Evolutionary conservation across 129 eudicot species (phyloP), one percentile per base, ranked within the genome.

Genomic region (Cynara cardunculus): DNA sequence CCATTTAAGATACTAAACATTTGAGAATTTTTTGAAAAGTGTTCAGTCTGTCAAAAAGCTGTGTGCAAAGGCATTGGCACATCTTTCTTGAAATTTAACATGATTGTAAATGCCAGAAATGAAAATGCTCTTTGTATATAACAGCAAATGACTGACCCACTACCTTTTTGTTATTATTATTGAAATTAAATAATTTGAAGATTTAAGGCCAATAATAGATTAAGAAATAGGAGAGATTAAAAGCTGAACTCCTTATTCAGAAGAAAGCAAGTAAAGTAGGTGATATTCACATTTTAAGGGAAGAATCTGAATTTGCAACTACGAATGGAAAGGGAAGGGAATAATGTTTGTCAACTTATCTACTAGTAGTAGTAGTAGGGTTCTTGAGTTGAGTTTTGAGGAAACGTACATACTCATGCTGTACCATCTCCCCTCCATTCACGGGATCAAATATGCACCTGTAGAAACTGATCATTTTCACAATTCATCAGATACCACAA

Each of bases 361-460:
- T 83, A 19, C n/a, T n/a, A n/a, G n/a, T n/a, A n/a, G n/a, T n/a
- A 34, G 88, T 35, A 56, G 24, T 56, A n/a, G 65, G 65, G 24
- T 56, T 56, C 85, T 83, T 83, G 56, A 74, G 83, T 78, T 90
- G 88, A 30, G 93, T 79, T 73, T 88, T 92, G 75, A 92, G 88
- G 76, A 90, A 95, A 62, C 93, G 93, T 22, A 89, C 85, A 24
- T 87, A 91, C 83, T 95, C 99, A 73, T 86, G 92, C 87, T 92
- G 97, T 70, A 90, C 87, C 99, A 95, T 92, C 80, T 81, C 89
- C 84, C 97, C 99, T 82, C 99, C 99, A 67, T 87, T 95, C 81
- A 89, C 94, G 21, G 91, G 93, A 88, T 95, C 97, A 87, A 92
- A 92, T 71, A 89, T 85, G 93, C 97, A 95, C 88, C 91, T 88